A percentile compares a stretch with the other conserved stretches of the same genome.
Conservation (phyloP, 495 filamentous ascomycete genomes). For the Chaetomium cochliodes region DNA sequence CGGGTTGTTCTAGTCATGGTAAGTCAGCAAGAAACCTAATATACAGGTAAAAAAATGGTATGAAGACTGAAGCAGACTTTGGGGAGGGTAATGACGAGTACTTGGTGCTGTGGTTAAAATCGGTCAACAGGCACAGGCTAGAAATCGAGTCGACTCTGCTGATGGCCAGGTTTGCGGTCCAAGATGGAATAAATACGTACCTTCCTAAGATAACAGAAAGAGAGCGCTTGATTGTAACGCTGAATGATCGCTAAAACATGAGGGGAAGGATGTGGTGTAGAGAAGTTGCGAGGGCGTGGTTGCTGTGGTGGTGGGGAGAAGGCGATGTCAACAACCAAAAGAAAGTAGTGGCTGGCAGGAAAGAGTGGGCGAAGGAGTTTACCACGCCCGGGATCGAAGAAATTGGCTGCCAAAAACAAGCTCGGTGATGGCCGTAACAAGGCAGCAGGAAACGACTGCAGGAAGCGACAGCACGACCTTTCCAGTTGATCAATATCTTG, state of each 20-base stretch:
- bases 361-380: not conserved
- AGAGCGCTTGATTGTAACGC: not conserved
- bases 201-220: not conserved
- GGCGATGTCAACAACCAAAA: not conserved
- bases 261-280: not conserved
- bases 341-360: not conserved
- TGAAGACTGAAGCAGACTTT: not conserved
- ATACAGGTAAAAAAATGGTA: not conserved
- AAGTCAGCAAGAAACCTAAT: not conserved
- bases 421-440: not conserved
- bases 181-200: not conserved
- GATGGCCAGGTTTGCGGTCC: not conserved
- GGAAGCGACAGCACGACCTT: not conserved
- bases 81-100: not conserved
- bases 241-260: not conserved
- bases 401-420: no score
- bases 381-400: not conserved
- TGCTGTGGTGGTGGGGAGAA: not conserved
- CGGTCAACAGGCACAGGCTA: not conserved
- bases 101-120: not conserved
- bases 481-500: not conserved
- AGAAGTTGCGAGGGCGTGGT: constrained; percentile 7
- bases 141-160: not conserved
- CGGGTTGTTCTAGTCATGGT: not conserved
- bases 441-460: not conserved